phyloP scores from a whole-genome alignment of 805 yeast genomes.

The Candida suzukii region DNA sequence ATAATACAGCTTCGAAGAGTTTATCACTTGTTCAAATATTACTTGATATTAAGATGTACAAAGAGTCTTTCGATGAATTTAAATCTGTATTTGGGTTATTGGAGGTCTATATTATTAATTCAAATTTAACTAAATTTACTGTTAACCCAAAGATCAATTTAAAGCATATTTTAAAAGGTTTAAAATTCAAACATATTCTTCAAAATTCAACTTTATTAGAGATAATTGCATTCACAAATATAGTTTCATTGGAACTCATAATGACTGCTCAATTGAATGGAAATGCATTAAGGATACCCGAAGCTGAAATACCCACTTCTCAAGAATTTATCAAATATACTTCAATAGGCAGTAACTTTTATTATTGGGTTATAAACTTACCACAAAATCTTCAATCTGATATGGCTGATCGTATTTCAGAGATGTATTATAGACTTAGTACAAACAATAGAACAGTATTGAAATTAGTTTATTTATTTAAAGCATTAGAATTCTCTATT shows the following conservation, averaged over 20 bases:
- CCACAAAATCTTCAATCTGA: background rate
- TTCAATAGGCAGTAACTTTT: constrained; percentile 5
- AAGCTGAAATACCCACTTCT: background rate
- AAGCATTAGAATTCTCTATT: constrained; percentile 4
- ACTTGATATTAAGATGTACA: background rate
- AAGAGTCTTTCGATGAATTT: background rate
- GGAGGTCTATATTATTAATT: background rate
- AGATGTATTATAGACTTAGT: constrained; percentile 2
- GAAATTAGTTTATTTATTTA: constrained; percentile 5
- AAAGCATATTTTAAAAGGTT: background rate
- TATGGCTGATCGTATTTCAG: constrained; percentile 2
- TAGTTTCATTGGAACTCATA: background rate
- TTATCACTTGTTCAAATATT: background rate
- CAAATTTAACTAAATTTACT: background rate
- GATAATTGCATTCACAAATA: background rate
- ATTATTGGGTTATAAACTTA: constrained; percentile 8
- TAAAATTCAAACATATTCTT: background rate
- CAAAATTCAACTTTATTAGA: background rate
- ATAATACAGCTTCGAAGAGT: background rate
- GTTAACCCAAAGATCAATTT: background rate
- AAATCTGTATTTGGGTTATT: background rate
- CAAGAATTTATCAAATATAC: constrained; percentile 2
- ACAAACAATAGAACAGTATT: constrained; percentile 2
- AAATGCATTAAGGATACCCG: no score
- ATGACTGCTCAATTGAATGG: background rate